Evolutionary conservation across 2,329 filamentous ascomycete genomes (phyloP), one percentile per base, ranked within the genome.

Genomic region (Penicillium brevicompactum): DNA sequence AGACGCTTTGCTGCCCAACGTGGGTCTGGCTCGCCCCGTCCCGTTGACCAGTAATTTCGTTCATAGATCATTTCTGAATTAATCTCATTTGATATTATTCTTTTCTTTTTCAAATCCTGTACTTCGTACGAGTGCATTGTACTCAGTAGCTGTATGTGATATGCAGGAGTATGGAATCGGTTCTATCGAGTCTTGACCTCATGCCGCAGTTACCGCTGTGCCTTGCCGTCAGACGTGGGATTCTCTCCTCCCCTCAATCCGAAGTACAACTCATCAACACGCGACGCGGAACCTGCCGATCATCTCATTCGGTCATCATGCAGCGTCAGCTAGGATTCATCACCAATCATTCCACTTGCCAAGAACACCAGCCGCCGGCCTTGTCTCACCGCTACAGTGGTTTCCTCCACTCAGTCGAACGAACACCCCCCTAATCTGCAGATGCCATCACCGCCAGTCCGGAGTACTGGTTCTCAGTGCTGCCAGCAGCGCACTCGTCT

Each of bases 1-100:
- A 53, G 49, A 34, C 63, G 67, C 67, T 69, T 68, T 70, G 70
- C 66, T 73, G 64, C 70, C 70, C 69, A 73, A 73, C 64, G 56
- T 67, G 64, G 62, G 60, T 57, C 62, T 51, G 58, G 53, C 54
- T 57, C 62, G 63, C 61, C 42, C 59, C 63, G 63, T 56, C 44
- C 63, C 63, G 63, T 46, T 34, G 18, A 24, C 52, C 52, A 50
- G 34, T 51, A 55, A 51, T 51, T 51, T 45, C 37, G 43, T 40
- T 46, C 22, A 48, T 24, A 49, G 8, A 43, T 34, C 27, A n/a
- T 42, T 48, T 18, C 37, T 27, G 38, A 2, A 47, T 37, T 3
- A 32, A 38, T 49, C n/a, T 41, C 14, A 21, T 50, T 44, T 53
- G 31, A 18, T 21, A 37, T 37, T 34, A 46, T 18, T 30, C 40